Evolutionary conservation across 2,329 filamentous ascomycete species (phyloP), one percentile per base, ranked within the genome.

Genomic region (Magnaporthales sp.): DNA sequence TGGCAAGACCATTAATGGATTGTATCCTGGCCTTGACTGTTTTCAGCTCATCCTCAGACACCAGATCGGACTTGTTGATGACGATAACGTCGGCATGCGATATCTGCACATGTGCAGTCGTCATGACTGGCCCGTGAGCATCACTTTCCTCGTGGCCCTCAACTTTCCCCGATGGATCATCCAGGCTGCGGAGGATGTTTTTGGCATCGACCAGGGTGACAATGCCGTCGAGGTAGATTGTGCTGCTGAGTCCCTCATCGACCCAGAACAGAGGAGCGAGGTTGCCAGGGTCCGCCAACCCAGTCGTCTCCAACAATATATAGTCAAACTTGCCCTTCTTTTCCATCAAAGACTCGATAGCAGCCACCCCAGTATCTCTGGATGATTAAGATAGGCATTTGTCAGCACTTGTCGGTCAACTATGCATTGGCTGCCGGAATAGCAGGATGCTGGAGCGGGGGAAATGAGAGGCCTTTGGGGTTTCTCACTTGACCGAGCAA

Each of bases 221-320:
- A 67, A 99, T 97, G 1, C 95, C 95, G 74, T 99, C 95, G 0
- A 99, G 86, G 76, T 96, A 99, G 72, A 99, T 97, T 51, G 90
- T 93, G 77, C 93, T 97, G 8, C 93, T 94, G 2, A 99, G 84
- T 0, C 93, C 95, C 70, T 98, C 94, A 72, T 99, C 95, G 29
- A 99, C 89, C 95, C 95, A 99, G 80, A 99, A 99, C 15, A 98
- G 80, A 0, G 95, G 95, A 0, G 95, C 95, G 65, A 99, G 88
- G 73, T 98, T 98, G 1, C 95, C 95, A 0, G 95, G 95, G 74
- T 99, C 94, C 4, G 95, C 95, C 6, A 99, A 84, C 0, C 95
- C 95, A 0, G 95, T 98, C 0, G 95, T 99, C 77, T 99, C 95
- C 0, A 99, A 87, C 2, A 99, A 85, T 70, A 99, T 98, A 79